Evolutionary conservation across 192 early-diverging fungal species (phyloP).

Genomic region (Paraglomus brasilianum): DNA sequence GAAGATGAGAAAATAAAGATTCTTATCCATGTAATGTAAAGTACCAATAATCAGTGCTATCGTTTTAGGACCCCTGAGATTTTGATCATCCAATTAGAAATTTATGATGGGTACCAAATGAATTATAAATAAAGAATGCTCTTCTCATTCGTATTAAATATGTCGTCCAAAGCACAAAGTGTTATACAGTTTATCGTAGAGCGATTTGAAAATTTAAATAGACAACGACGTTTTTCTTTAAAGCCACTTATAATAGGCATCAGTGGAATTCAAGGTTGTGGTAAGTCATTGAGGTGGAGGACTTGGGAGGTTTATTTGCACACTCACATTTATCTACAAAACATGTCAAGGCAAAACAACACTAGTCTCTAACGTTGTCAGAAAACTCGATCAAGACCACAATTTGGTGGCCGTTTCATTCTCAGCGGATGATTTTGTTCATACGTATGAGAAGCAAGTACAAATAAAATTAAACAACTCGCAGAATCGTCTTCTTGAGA

Average conservation of each 20-base stretch:
- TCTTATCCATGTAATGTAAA: too few relatives aligned
- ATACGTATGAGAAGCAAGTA: slow-evolving; percentile 66
- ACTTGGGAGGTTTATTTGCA: slow-evolving; percentile 21
- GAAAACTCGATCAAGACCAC: slow-evolving; percentile 40
- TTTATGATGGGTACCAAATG: too few relatives aligned
- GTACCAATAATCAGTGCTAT: too few relatives aligned
- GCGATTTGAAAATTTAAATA: too few relatives aligned
- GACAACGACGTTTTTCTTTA: not conserved
- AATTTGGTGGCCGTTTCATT: slow-evolving; percentile 58
- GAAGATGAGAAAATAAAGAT: too few relatives aligned
- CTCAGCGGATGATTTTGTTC: slow-evolving; percentile 87
- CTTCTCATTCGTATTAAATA: too few relatives aligned
- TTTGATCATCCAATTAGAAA: too few relatives aligned
- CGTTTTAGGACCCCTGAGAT: too few relatives aligned
- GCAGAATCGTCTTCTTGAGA: slow-evolving; percentile 72
- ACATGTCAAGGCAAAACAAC: slow-evolving; percentile 5
- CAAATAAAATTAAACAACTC: slow-evolving; percentile 42
- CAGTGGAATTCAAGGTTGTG: slow-evolving; percentile 79
- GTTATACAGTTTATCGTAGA: too few relatives aligned
- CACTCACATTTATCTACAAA: slow-evolving; percentile 9
- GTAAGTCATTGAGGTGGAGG: slow-evolving; percentile 38
- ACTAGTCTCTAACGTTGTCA: slow-evolving; percentile 13
- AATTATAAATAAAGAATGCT: too few relatives aligned
- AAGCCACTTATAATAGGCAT: slow-evolving; percentile 71
- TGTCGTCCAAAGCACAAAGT: too few relatives aligned